phyloP scores from a whole-genome alignment of 768 basidiomycete species.

The Leucosporidium creatinivorum region DNA sequence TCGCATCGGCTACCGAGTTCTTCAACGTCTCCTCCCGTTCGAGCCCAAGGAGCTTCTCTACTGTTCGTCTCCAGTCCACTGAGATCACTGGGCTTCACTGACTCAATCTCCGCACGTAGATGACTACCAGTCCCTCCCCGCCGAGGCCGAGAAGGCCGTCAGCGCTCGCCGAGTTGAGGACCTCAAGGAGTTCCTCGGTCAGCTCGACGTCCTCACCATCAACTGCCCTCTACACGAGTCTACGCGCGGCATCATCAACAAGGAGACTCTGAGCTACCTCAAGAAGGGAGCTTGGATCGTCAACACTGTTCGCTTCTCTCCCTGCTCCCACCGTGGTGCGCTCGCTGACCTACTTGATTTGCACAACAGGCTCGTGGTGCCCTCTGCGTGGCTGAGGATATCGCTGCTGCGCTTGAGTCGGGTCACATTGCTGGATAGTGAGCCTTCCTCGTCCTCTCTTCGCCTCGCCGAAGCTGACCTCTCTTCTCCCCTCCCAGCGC shows the following conservation, averaged over 20 bases:
- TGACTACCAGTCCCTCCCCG: constrained; percentile 35
- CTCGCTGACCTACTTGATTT: not conserved
- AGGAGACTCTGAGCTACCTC: constrained; percentile 74
- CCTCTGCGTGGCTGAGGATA: constrained; percentile 75
- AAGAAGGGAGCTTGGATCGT: constrained; percentile 89
- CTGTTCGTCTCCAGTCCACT: constrained; percentile 41
- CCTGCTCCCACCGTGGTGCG: too few species aligned
- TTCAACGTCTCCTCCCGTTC: constrained; percentile 68
- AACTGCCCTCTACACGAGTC: constrained; percentile 83
- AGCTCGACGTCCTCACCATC: constrained; percentile 55
- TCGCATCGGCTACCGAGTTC: constrained; percentile 56
- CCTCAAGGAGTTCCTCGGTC: constrained; percentile 56
- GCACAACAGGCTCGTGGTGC: constrained; percentile 64
- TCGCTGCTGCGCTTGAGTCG: constrained; percentile 64
- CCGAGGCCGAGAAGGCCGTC: constrained; percentile 60
- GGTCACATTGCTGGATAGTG: constrained; percentile 61
- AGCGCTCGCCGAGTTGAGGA: constrained; percentile 67
- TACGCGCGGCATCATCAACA: constrained; percentile 52
- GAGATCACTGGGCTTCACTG: constrained; percentile 2
- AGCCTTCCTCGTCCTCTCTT: not conserved
- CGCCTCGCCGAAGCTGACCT: too few species aligned
- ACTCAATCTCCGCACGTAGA: constrained; percentile 5
- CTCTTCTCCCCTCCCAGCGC: constrained; percentile 31
- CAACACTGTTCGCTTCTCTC: constrained; percentile 48
- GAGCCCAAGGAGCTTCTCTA: constrained; percentile 84